Percentiles rank a stretch among this genome's conserved stretches.
Evolutionary conservation across 1,139 yeast genomes (phyloP).

Genomic region (Candida tropicalis): DNA sequence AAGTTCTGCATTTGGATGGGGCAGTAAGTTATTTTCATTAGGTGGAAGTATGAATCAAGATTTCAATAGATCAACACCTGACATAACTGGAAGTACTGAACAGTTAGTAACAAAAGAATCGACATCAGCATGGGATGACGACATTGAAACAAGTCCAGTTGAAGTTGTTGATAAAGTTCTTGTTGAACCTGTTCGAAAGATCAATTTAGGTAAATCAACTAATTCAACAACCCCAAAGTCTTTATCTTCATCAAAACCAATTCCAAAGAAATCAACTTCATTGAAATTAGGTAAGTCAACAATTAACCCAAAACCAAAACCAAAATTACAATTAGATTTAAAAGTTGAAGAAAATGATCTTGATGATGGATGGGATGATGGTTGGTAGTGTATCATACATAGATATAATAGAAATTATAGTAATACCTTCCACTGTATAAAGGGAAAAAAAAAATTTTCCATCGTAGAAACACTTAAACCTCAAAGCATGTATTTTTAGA

Average conservation of each 20-base stretch:
- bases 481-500: not conserved
- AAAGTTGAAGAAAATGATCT: constrained; percentile 49
- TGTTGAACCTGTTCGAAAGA: constrained; percentile 14
- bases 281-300: constrained; percentile 32
- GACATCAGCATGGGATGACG: constrained; percentile 19
- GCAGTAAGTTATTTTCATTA: constrained; percentile 37
- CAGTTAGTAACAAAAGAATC: constrained; percentile 24
- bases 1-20: constrained; percentile 27
- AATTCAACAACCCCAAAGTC: constrained; percentile 12
- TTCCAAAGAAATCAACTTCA: constrained; percentile 13
- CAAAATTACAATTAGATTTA: constrained; percentile 40
- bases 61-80: constrained; percentile 46
- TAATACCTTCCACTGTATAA: no score
- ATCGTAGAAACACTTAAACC: no score
- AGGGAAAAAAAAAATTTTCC: no score
- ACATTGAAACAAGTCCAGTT: constrained; percentile 14
- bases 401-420: not conserved
- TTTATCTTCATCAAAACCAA: constrained; percentile 15
- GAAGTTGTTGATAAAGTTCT: constrained; percentile 14
- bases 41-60: constrained; percentile 37
- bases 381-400: constrained; percentile 19
- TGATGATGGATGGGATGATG: constrained; percentile 38
- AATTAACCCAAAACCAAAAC: constrained; percentile 21
- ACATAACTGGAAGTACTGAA: constrained; percentile 31
- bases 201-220: constrained; percentile 15